These are phyloP conservation scores for Grosmannia serpens DNA, from an alignment of 2,329 filamentous ascomycete species.

Conservation along the genomic window DNA sequence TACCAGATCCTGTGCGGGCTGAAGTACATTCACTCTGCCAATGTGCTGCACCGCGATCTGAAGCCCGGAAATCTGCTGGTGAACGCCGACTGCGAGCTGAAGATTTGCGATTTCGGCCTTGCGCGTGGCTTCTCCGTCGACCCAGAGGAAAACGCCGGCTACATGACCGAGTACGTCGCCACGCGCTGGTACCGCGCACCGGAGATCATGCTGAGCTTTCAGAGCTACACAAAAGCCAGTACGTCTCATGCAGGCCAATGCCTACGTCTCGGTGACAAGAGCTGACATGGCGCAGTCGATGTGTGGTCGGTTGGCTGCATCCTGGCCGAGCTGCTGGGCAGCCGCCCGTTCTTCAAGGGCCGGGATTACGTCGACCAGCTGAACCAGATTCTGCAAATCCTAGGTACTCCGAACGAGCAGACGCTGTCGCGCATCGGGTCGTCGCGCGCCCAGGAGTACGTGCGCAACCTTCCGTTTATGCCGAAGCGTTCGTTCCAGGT, in stretches of 20 bases:
- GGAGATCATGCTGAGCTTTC: conserved; percentile 99
- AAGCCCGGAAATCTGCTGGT: conserved; percentile 96
- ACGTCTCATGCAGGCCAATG: conserved; percentile 31
- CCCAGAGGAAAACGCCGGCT: conserved; percentile 94
- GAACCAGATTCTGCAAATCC: conserved; percentile 97
- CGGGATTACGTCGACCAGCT: conserved; percentile 98
- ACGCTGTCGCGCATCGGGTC: conserved; percentile 90
- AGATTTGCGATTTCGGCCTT: conserved; percentile 97
- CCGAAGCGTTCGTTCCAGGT: conserved; percentile 80
- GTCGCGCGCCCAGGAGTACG: conserved; percentile 92
- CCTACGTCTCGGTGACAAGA: not conserved
- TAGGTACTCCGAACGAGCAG: conserved; percentile 92
- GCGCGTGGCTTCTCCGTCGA: conserved; percentile 95
- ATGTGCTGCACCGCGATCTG: conserved; percentile 90
- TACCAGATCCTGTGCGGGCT: conserved; percentile 98
- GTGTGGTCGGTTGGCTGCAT: conserved; percentile 99
- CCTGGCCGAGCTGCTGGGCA: conserved; percentile 86
- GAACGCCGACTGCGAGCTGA: conserved; percentile 97
- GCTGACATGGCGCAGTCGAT: conserved; percentile 54
- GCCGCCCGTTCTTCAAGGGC: conserved; percentile 97
- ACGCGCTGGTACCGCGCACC: conserved; percentile 92
- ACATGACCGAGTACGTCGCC: conserved; percentile 99
- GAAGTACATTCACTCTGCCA: conserved; percentile 98
- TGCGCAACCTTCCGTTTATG: conserved; percentile 92
- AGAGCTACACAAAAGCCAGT: conserved; percentile 99